A percentile compares a stretch with the other conserved stretches of the same genome.
Evolutionary conservation across 2,329 filamentous ascomycete genomes (phyloP).

Genomic region (Claviceps sp.): DNA sequence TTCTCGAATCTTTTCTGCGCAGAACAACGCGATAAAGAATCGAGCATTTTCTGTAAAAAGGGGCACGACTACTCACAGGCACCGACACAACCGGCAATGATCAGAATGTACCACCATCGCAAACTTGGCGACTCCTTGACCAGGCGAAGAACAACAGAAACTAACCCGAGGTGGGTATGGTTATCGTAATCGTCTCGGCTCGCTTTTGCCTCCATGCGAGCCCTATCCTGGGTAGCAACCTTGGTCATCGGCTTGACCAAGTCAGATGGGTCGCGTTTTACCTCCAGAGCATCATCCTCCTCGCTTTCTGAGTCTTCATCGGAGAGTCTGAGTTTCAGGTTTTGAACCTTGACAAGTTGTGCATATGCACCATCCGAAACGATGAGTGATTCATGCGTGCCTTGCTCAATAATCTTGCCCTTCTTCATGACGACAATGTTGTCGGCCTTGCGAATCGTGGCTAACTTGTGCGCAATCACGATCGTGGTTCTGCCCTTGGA

Average conservation of each 20-base stretch:
- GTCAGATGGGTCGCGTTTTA: conserved; percentile 9
- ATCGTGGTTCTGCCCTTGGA: conserved; percentile 85
- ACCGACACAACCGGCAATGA: conserved; percentile 17
- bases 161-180: conserved; percentile 18
- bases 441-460: conserved; percentile 68
- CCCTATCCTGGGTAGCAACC: conserved; percentile 17
- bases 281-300: not conserved
- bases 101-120: conserved; percentile 20
- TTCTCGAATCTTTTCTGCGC: too few relatives aligned
- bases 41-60: not conserved
- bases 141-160: conserved; percentile 19
- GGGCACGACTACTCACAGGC: conserved; percentile 9
- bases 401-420: conserved; percentile 41
- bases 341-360: conserved; percentile 1
- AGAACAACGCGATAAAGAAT: not conserved
- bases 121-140: conserved; percentile 25
- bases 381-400: conserved; percentile 43
- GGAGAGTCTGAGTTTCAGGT: not conserved
- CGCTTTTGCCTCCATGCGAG: conserved; percentile 19
- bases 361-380: conserved; percentile 11
- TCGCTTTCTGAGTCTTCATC: not conserved
- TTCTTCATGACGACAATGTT: conserved; percentile 47
- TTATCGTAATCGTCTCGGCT: conserved; percentile 24
- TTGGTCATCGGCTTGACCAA: conserved; percentile 18
- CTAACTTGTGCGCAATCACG: conserved; percentile 80